These are phyloP conservation scores for Rutstroemia sp. DNA, from an alignment of 2,329 filamentous ascomycete genomes.

Conservation along the genomic window DNA sequence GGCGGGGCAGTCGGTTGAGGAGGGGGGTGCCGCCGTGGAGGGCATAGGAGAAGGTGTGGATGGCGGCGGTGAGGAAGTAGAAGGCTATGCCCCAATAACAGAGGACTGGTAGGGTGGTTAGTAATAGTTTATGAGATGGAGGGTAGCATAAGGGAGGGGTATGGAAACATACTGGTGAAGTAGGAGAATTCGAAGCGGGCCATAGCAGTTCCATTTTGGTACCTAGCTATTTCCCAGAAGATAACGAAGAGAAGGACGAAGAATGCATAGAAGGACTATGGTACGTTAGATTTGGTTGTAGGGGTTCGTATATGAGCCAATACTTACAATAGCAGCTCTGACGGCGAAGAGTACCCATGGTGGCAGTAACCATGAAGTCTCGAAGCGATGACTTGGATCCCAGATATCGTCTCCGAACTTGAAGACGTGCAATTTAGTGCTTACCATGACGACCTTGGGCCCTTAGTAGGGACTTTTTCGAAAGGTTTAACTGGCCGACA, in stretches of 20 bases:
- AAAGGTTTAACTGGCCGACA: no score
- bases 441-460: neutral
- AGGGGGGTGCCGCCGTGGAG: slow-evolving; percentile 45
- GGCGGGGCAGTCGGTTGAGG: slow-evolving; percentile 51
- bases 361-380: slow-evolving; percentile 74
- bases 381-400: slow-evolving; percentile 52
- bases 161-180: slow-evolving; percentile 54
- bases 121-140: neutral
- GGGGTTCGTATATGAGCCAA: neutral
- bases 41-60: slow-evolving; percentile 65
- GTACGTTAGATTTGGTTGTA: neutral
- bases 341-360: slow-evolving; percentile 53
- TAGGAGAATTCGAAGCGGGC: slow-evolving; percentile 55
- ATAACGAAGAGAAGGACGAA: slow-evolving; percentile 61
- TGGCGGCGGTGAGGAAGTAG: slow-evolving; percentile 61
- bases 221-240: slow-evolving; percentile 53
- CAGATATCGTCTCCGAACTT: slow-evolving; percentile 19
- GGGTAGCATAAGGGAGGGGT: neutral
- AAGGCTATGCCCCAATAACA: slow-evolving; percentile 79
- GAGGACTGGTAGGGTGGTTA: slow-evolving; percentile 16
- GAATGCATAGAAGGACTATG: slow-evolving; percentile 59
- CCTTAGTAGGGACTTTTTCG: neutral
- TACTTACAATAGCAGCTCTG: slow-evolving; percentile 47
- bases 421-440: neutral
- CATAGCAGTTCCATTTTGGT: slow-evolving; percentile 5